These are phyloP conservation scores for Heimioporus sp. DNA, from an alignment of 768 basidiomycete genomes.

Conservation along the genomic window DNA sequence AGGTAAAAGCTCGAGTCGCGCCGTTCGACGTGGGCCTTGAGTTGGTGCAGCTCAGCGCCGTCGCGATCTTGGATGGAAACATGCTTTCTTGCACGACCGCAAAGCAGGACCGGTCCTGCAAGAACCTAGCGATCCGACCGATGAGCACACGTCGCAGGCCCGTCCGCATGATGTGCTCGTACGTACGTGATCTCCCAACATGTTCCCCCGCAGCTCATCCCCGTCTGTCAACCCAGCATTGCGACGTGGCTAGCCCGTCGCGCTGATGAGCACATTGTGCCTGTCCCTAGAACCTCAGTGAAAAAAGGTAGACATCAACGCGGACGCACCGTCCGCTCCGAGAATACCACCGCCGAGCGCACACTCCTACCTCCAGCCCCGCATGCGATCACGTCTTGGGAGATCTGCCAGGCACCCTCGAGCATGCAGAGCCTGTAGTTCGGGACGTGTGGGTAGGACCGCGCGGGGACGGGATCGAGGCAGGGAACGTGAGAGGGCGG, in stretches of 20 bases:
- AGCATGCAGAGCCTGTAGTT: constrained; percentile 79
- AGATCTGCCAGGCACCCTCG: constrained; percentile 87
- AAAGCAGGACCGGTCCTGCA: constrained; percentile 91
- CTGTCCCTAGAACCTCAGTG: constrained; percentile 27
- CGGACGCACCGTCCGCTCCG: constrained; percentile 79
- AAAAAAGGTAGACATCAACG: too few species aligned
- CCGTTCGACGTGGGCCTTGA: constrained; percentile 84
- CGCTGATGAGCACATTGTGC: constrained; percentile 83
- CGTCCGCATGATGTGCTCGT: too few species aligned
- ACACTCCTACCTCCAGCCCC: constrained; percentile 68
- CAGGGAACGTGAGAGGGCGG: constrained; percentile 71
- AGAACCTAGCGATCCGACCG: constrained; percentile 73
- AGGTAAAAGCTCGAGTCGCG: constrained; percentile 86
- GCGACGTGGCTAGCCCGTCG: constrained; percentile 84
- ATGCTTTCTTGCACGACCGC: constrained; percentile 95
- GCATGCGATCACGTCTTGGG: constrained; percentile 72
- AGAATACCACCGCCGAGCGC: constrained; percentile 89
- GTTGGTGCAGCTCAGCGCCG: constrained; percentile 87
- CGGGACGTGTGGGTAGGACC: constrained; percentile 49
- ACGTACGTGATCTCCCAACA: constrained; percentile 89
- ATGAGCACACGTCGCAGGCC: not conserved
- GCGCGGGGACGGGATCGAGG: constrained; percentile 43
- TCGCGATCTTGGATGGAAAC: constrained; percentile 94
- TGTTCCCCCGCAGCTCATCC: constrained; percentile 81
- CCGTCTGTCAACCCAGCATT: constrained; percentile 91